Conservation (phyloP, 177 flowering plant genomes). For the Tripterygium wilfordii region DNA sequence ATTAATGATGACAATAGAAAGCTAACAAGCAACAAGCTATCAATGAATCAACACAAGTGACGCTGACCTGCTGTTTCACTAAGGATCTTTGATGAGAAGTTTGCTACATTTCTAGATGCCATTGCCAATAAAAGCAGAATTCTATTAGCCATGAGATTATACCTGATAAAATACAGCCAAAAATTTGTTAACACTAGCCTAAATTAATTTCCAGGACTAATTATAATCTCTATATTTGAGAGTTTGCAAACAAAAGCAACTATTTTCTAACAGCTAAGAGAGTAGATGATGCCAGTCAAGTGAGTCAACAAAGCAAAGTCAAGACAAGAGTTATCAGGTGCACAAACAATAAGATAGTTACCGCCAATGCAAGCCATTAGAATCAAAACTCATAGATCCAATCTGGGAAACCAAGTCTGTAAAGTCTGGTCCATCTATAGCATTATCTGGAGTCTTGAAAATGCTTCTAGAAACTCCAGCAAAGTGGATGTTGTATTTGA, state of each 20-base stretch:
- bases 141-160: constrained; percentile 97
- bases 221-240: not conserved
- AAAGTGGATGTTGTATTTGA: constrained; percentile 91
- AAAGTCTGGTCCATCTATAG: constrained; percentile 50
- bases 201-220: not conserved
- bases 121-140: constrained; percentile 79
- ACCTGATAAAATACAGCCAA: constrained; percentile 38
- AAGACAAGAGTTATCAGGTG: not conserved
- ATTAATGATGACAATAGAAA: not conserved
- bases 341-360: constrained; percentile 19
- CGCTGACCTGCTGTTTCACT: constrained; percentile 81
- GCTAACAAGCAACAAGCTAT: not conserved
- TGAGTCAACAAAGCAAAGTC: not conserved
- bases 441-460: constrained; percentile 35
- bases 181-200: not conserved
- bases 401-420: constrained; percentile 74
- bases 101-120: constrained; percentile 69
- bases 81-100: constrained; percentile 48
- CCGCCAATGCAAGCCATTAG: constrained; percentile 92
- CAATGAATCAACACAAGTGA: constrained; percentile 2
- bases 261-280: too few relatives aligned
- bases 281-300: too few relatives aligned
- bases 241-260: not conserved
- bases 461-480: constrained; percentile 76
- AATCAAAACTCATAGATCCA: constrained; percentile 73